Evolutionary conservation across 371 early-diverging fungal species (phyloP), one percentile per base, ranked within the genome.

Genomic region (Lichtheimia ornata): DNA sequence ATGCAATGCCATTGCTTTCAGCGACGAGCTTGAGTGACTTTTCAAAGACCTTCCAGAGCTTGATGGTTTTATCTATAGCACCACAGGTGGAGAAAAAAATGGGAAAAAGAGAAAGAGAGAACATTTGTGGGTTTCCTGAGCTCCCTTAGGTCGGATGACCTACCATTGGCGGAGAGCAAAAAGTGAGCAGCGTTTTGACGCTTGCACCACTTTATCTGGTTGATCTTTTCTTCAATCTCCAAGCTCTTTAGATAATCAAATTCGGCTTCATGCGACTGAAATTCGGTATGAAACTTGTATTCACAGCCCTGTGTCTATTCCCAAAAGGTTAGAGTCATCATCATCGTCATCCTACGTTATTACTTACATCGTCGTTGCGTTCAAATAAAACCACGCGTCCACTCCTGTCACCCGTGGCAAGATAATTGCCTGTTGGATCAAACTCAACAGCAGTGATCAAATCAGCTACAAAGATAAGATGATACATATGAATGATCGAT

Each of bases 171-270:
- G 9, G 98, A 96, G 50, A 99, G 83, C 71, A 99, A 77, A 75
- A 96, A 99, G 67, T 97, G 97, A 20, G 96, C 93, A 42, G 95
- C 87, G 74, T 96, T 97, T 69, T 93, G 93, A 49, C 95, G 88
- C 69, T 87, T 90, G 78, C 96, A 93, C 96, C 98, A 97, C 64
- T 96, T 93, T 71, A 99, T 98, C 72, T 97, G 94, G 79, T 98
- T 98, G 77, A 99, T 98, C 77, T 98, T 98, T 70, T 99, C 99
- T 74, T 98, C 96, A 61, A 99, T 98, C 73, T 99, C 99, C 74
- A 98, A 86, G 84, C 95, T 95, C 84, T 99, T 98, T 59, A 99
- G 87, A 76, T 98, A 99, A 80, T 99, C 99, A 71, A 99, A 99
- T 84, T 98, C 98, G 35, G 98, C 94, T 74, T 97, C 96, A 82